Percentiles rank a stretch among this genome's conserved stretches.
Evolutionary conservation across 164 flowering plant species (phyloP).

Genomic region (Piper longum): DNA sequence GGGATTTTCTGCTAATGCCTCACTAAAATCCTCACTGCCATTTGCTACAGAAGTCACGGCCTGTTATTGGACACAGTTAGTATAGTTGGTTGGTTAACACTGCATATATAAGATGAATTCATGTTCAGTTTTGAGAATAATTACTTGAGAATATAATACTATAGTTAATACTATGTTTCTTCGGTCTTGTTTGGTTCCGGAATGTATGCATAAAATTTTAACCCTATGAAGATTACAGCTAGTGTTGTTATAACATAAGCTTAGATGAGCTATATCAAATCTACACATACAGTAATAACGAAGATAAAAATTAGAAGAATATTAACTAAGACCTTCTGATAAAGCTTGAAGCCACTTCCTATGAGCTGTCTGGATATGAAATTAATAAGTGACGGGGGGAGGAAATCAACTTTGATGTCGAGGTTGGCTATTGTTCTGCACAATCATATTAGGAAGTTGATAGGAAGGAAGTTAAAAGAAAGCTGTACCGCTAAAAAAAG

Average conservation of each 20-base stretch:
- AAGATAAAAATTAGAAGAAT: too few relatives aligned
- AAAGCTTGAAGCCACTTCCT: conserved; percentile 80
- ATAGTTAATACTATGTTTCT: too few relatives aligned
- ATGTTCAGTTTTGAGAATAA: too few relatives aligned
- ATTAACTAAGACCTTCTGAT: conserved; percentile 44
- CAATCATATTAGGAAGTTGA: conserved; percentile 4
- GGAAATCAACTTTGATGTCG: conserved; percentile 79
- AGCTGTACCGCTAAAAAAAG: background rate
- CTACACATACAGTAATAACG: too few relatives aligned
- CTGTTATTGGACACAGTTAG: conserved; percentile 17
- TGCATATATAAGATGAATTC: too few relatives aligned
- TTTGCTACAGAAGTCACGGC: conserved; percentile 44
- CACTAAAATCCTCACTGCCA: conserved; percentile 35
- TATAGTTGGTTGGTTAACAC: too few relatives aligned
- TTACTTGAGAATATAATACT: too few relatives aligned
- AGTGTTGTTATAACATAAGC: too few relatives aligned
- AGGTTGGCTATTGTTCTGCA: conserved; percentile 73
- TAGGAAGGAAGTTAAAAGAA: background rate
- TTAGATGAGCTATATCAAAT: too few relatives aligned
- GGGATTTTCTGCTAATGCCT: conserved; percentile 39
- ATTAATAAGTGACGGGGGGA: conserved; percentile 80
- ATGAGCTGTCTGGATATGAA: conserved; percentile 81
- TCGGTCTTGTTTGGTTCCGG: too few relatives aligned
- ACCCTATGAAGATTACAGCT: too few relatives aligned
- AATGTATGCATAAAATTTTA: too few relatives aligned